A percentile compares a stretch with the other conserved stretches of the same genome.
Conservation (phyloP, 139 green algal genomes). For the Chlorella sp. region DNA sequence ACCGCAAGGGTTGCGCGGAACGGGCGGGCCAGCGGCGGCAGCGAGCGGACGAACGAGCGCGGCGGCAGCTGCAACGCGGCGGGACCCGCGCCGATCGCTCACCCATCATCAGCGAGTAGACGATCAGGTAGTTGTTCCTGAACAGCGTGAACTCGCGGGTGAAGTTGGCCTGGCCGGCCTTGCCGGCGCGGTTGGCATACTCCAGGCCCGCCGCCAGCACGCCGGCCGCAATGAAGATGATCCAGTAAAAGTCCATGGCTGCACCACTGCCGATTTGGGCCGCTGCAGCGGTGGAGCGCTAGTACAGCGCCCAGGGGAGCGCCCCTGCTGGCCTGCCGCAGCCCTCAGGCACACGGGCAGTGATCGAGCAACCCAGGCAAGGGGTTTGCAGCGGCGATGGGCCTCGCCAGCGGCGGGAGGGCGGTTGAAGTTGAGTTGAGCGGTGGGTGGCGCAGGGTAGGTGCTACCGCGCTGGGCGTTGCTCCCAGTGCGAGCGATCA, state of each 20-base stretch:
- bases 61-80: not conserved
- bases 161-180: not conserved
- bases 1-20: not conserved
- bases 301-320: not conserved
- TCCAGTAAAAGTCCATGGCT: conserved; percentile 67
- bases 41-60: not conserved
- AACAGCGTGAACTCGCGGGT: conserved; percentile 81
- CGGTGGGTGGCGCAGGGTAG: no score
- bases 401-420: no score
- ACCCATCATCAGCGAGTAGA: conserved; percentile 98
- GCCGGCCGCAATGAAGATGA: conserved; percentile 51
- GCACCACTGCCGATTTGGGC: not conserved
- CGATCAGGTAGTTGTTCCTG: conserved; percentile 94
- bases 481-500: no score
- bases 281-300: not conserved
- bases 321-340: no score
- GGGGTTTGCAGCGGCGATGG: no score
- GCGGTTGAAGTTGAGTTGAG: no score
- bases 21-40: conserved; percentile 6
- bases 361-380: no score
- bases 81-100: not conserved
- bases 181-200: conserved; percentile 41
- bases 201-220: conserved; percentile 57
- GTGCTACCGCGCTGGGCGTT: no score
- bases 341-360: no score